Percentiles rank a stretch among this genome's conserved stretches.
These are phyloP conservation scores for Coemansia sp. DNA, from an alignment of 192 early-diverging fungal species.

Conservation along the genomic window DNA sequence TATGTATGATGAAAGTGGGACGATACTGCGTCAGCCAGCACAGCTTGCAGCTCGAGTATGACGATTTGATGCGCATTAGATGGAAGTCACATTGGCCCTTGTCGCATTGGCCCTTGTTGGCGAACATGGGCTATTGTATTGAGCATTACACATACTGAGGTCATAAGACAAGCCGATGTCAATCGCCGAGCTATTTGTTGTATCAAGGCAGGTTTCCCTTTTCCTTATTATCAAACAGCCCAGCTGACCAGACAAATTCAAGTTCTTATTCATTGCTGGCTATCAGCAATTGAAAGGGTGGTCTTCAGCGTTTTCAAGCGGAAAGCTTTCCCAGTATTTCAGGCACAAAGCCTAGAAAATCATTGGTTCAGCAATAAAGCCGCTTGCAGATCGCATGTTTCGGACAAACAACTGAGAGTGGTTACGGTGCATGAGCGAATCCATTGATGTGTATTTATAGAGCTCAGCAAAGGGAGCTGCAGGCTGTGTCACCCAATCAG, in stretches of 20 bases:
- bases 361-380: neutral
- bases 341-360: neutral
- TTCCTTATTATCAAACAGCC: neutral
- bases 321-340: neutral
- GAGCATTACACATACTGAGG: neutral
- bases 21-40: too few relatives aligned
- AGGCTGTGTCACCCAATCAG: slow-evolving; percentile 5
- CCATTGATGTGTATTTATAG: slow-evolving; percentile 8
- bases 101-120: neutral
- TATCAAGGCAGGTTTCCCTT: neutral
- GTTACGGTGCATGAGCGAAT: neutral
- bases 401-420: neutral
- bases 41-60: too few relatives aligned
- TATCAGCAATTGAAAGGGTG: neutral
- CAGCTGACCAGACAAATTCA: neutral
- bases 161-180: neutral
- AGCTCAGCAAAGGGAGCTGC: neutral
- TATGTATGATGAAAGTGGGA: too few relatives aligned
- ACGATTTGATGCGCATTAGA: too few relatives aligned
- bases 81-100: too few relatives aligned
- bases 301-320: neutral
- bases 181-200: neutral
- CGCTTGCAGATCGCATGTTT: slow-evolving; percentile 1
- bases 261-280: neutral
- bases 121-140: neutral